phyloP scores from a whole-genome alignment of 192 early-diverging fungal genomes.

The Coemansia sp. region DNA sequence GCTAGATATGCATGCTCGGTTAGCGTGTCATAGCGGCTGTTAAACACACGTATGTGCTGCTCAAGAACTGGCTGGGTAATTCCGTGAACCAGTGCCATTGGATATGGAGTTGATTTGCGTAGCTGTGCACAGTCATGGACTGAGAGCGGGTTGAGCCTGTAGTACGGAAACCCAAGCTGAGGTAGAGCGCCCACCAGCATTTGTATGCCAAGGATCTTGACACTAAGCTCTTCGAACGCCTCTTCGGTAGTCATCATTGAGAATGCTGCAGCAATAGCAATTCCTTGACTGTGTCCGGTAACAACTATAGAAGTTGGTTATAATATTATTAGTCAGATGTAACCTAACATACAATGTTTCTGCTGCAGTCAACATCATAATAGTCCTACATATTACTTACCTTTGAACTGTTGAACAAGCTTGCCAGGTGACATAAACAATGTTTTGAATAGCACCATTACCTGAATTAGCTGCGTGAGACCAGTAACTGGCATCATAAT shows the following conservation, averaged over 20 bases:
- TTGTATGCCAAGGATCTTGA: constrained; percentile 75
- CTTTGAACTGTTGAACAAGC: constrained; percentile 23
- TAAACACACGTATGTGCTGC: constrained; percentile 14
- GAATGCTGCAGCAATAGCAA: constrained; percentile 81
- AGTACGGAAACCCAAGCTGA: constrained; percentile 55
- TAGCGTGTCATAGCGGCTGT: background rate
- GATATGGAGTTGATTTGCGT: background rate
- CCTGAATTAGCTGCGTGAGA: constrained; percentile 81
- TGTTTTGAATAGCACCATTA: constrained; percentile 66
- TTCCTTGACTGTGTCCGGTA: constrained; percentile 90
- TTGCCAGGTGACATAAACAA: constrained; percentile 56
- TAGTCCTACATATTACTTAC: constrained; percentile 11
- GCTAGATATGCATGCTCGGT: constrained; percentile 16
- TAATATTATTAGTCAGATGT: background rate
- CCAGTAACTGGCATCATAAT: constrained; percentile 81
- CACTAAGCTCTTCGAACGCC: constrained; percentile 71
- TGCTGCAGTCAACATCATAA: too few relatives aligned
- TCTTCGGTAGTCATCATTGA: constrained; percentile 73
- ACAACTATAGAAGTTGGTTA: constrained; percentile 17
- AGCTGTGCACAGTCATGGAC: background rate
- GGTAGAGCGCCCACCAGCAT: constrained; percentile 84
- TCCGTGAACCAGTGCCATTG: constrained; percentile 33
- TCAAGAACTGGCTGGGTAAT: constrained; percentile 2
- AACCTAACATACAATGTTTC: background rate
- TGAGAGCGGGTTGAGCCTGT: background rate